phyloP scores from a whole-genome alignment of 164 flowering plant genomes.

The Liquidambar formosana region DNA sequence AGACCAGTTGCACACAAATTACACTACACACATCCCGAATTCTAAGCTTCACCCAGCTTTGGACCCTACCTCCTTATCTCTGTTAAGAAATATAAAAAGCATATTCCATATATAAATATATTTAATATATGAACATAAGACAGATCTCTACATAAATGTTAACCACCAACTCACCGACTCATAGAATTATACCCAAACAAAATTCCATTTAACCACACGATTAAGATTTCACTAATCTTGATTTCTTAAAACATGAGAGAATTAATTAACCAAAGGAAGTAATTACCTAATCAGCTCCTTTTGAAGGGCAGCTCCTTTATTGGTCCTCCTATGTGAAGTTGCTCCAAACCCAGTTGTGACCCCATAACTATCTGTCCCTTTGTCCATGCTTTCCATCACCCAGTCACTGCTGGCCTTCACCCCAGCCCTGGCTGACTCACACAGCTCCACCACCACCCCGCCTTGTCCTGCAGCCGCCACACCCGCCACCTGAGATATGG shows the following conservation, averaged over 20 bases:
- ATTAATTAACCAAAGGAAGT: background rate
- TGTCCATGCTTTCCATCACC: conserved; percentile 64
- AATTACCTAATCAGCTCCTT: conserved; percentile 61
- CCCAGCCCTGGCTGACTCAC: conserved; percentile 47
- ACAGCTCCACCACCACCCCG: conserved; percentile 44
- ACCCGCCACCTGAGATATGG: conserved; percentile 55
- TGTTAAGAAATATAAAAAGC: too few species aligned
- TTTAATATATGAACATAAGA: too few species aligned
- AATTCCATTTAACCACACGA: too few species aligned
- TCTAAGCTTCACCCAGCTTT: too few species aligned
- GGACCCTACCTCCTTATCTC: too few species aligned
- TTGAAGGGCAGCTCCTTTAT: conserved; percentile 59
- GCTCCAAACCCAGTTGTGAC: conserved; percentile 75
- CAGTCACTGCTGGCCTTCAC: conserved; percentile 66
- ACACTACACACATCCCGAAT: too few species aligned
- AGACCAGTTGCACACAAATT: too few species aligned
- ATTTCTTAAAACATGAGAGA: background rate
- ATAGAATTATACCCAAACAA: too few species aligned
- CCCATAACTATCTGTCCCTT: conserved; percentile 64
- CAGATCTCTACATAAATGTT: too few species aligned
- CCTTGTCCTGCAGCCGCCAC: conserved; percentile 28
- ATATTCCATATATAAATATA: too few species aligned
- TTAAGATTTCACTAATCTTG: too few species aligned
- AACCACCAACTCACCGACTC: too few species aligned
- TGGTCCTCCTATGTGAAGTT: conserved; percentile 63